Evolutionary conservation across 1,139 yeast genomes (phyloP).

Genomic region (Casaregolazyma suthepensis): DNA sequence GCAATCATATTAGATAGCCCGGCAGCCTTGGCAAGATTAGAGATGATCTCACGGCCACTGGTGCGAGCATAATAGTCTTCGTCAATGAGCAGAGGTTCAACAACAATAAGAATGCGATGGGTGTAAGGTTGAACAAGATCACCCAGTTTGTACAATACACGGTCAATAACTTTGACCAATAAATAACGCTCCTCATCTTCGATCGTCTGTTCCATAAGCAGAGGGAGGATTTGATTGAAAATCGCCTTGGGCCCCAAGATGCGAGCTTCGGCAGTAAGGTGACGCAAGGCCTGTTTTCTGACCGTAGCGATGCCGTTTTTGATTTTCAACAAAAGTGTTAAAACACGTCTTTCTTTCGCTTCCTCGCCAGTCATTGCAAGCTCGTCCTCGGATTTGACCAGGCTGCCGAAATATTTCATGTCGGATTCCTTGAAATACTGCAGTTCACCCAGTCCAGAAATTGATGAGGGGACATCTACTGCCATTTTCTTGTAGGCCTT

Average conservation of each 20-base stretch:
- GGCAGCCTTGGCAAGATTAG: conserved; percentile 70
- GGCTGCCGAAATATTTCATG: conserved; percentile 61
- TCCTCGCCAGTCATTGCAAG: conserved; percentile 45
- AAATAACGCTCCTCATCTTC: conserved; percentile 84
- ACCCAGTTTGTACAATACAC: conserved; percentile 61
- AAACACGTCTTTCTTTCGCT: conserved; percentile 52
- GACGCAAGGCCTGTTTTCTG: conserved; percentile 67
- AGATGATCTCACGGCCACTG: conserved; percentile 75
- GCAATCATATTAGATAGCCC: conserved; percentile 77
- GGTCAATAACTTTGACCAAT: conserved; percentile 66
- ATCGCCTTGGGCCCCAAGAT: conserved; percentile 64
- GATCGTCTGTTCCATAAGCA: conserved; percentile 63
- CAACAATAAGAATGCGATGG: conserved; percentile 62
- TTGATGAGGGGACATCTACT: conserved; percentile 42
- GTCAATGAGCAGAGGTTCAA: conserved; percentile 75
- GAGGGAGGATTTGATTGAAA: conserved; percentile 65
- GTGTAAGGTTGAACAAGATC: conserved; percentile 67
- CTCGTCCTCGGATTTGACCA: conserved; percentile 38
- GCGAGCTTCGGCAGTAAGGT: conserved; percentile 58
- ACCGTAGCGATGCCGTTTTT: conserved; percentile 70
- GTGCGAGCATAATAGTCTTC: conserved; percentile 66
- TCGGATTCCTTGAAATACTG: conserved; percentile 70
- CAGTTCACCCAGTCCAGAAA: conserved; percentile 60
- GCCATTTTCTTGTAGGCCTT: conserved; percentile 25
- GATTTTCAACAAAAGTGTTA: conserved; percentile 59